Evolutionary conservation across 345 rosid species (phyloP).

Genomic region (Citrus hindsii): DNA sequence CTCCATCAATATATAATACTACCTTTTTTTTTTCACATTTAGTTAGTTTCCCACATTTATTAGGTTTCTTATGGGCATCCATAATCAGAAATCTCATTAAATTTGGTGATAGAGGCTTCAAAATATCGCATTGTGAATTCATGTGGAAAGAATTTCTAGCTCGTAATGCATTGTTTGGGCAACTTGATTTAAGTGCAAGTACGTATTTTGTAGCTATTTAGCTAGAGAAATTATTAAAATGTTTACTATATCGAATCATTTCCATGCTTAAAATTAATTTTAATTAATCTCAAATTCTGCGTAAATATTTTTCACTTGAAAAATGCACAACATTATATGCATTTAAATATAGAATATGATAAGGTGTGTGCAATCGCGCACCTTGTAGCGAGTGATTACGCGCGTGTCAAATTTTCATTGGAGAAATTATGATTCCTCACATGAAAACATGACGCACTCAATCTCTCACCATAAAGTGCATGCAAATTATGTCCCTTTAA

Average conservation of each 20-base stretch:
- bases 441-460: accelerated
- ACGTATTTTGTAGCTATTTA: neutral
- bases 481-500: too few relatives aligned
- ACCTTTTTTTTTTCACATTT: too few relatives aligned
- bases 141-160: neutral
- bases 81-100: neutral
- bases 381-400: too few relatives aligned
- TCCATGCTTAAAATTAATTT: too few relatives aligned
- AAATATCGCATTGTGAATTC: neutral
- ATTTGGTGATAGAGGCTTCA: neutral
- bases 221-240: neutral
- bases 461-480: too few relatives aligned
- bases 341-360: too few relatives aligned
- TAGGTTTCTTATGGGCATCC: neutral
- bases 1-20: neutral
- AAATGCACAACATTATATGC: neutral
- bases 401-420: accelerated
- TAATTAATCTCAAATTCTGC: too few relatives aligned
- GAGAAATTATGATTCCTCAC: too few relatives aligned
- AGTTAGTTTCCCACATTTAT: neutral
- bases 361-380: too few relatives aligned
- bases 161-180: neutral
- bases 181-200: neutral
- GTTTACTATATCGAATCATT: too few relatives aligned
- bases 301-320: neutral